Conservation (phyloP, 169 alveolate genomes). For the Plasmodium yoelii region DNA sequence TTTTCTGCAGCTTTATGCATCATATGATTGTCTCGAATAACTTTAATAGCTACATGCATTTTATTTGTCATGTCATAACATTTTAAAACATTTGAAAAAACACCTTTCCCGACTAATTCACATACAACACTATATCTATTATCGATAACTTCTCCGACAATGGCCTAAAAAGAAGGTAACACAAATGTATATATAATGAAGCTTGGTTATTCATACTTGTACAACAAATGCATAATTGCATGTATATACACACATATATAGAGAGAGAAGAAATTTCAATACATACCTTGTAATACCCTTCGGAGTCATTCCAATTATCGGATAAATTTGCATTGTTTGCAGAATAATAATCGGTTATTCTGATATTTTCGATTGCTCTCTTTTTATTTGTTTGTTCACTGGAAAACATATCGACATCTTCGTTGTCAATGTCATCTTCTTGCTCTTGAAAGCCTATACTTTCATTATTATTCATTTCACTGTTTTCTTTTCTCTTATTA, state of each 20-base stretch:
- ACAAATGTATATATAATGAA: not conserved
- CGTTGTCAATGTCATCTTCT: slow-evolving; percentile 48
- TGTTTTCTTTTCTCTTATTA: slow-evolving; percentile 25
- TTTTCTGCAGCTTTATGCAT: slow-evolving; percentile 93
- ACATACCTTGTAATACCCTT: slow-evolving; percentile 85
- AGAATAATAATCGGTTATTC: slow-evolving; percentile 55
- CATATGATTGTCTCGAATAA: slow-evolving; percentile 91
- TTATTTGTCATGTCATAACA: slow-evolving; percentile 83
- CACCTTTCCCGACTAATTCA: slow-evolving; percentile 92
- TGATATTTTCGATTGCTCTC: slow-evolving; percentile 39
- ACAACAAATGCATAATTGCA: not conserved
- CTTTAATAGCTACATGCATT: slow-evolving; percentile 88
- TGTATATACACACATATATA: slow-evolving; percentile 7
- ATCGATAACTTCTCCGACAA: slow-evolving; percentile 91
- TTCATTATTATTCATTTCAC: not conserved
- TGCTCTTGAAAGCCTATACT: slow-evolving; percentile 6
- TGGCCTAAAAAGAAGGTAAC: slow-evolving; percentile 78
- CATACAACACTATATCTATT: slow-evolving; percentile 88
- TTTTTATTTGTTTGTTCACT: slow-evolving; percentile 55
- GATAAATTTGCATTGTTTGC: slow-evolving; percentile 78
- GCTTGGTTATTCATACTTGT: not conserved
- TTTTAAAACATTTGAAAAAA: slow-evolving; percentile 89
- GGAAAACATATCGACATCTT: slow-evolving; percentile 71
- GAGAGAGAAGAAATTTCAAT: not conserved
- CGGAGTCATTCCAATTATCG: slow-evolving; percentile 88